Conservation (phyloP, 2,329 filamentous ascomycete genomes). For the Pestalotiopsis sp. region DNA sequence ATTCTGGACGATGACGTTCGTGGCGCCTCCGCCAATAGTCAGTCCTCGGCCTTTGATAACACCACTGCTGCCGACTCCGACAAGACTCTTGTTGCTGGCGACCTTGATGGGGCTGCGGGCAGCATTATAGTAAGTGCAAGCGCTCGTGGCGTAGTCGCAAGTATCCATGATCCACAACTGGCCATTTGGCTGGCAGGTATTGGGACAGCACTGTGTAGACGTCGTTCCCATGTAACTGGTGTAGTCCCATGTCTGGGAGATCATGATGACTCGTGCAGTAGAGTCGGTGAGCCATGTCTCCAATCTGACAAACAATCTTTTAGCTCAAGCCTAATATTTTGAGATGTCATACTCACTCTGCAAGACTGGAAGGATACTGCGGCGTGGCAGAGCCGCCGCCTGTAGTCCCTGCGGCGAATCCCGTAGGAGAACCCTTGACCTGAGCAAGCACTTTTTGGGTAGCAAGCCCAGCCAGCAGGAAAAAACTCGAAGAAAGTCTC, state of each 20-base stretch:
- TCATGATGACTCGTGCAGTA: not conserved
- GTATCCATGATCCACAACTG: not conserved
- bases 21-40: slow-evolving; percentile 45
- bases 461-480: not conserved
- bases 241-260: not conserved
- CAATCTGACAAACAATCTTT: not conserved
- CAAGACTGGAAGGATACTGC: not conserved
- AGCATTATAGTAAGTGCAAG: slow-evolving; percentile 49
- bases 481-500: not conserved
- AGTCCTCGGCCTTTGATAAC: slow-evolving; percentile 59
- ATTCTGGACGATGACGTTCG: slow-evolving; percentile 63
- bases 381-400: not conserved
- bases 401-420: not conserved
- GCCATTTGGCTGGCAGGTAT: not conserved
- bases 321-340: not conserved
- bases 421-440: not conserved
- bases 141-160: slow-evolving; percentile 24
- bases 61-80: slow-evolving; percentile 54
- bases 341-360: not conserved
- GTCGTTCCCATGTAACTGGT: not conserved
- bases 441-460: not conserved
- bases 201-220: not conserved
- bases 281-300: not conserved
- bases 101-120: slow-evolving; percentile 52
- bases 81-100: slow-evolving; percentile 57